Evolutionary conservation across 345 rosid species (phyloP).

Genomic region (Geranium rotundifolium): DNA sequence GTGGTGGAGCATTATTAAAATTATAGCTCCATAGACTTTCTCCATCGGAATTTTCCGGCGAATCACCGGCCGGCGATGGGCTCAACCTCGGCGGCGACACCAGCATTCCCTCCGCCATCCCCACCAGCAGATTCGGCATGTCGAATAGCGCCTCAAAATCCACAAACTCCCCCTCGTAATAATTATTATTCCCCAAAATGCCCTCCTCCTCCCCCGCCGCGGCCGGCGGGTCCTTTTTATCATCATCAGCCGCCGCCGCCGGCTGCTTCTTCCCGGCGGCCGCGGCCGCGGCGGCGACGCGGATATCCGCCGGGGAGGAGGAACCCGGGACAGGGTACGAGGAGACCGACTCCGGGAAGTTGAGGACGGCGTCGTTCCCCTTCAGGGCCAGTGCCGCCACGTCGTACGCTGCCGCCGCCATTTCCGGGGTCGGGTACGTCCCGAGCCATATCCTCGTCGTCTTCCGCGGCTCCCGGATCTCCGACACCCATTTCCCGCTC

Average conservation of each 20-base stretch:
- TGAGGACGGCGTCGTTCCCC: constrained; percentile 52
- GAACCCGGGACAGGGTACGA: constrained; percentile 57
- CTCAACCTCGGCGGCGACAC: constrained; percentile 65
- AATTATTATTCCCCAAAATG: not conserved
- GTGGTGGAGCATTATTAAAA: not conserved
- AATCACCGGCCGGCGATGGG: constrained; percentile 40
- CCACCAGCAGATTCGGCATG: constrained; percentile 72
- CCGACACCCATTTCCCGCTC: constrained; percentile 68
- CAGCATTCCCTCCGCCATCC: constrained; percentile 94
- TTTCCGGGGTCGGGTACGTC: constrained; percentile 64
- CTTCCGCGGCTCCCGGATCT: constrained; percentile 83
- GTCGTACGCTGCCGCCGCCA: constrained; percentile 88
- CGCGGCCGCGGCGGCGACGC: constrained; percentile 53
- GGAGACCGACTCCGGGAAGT: constrained; percentile 45
- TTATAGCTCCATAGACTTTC: constrained; percentile 62
- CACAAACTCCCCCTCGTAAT: constrained; percentile 24
- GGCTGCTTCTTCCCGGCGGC: constrained; percentile 33
- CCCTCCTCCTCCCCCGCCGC: not conserved
- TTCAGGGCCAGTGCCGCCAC: constrained; percentile 77
- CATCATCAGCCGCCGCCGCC: not conserved
- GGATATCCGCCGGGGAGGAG: constrained; percentile 44
- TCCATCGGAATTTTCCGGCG: constrained; percentile 47
- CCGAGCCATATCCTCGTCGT: constrained; percentile 91
- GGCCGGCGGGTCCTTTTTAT: not conserved
- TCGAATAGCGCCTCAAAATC: constrained; percentile 73